Conservation (phyloP, 495 filamentous ascomycete genomes). For the Daldinia grandis region DNA sequence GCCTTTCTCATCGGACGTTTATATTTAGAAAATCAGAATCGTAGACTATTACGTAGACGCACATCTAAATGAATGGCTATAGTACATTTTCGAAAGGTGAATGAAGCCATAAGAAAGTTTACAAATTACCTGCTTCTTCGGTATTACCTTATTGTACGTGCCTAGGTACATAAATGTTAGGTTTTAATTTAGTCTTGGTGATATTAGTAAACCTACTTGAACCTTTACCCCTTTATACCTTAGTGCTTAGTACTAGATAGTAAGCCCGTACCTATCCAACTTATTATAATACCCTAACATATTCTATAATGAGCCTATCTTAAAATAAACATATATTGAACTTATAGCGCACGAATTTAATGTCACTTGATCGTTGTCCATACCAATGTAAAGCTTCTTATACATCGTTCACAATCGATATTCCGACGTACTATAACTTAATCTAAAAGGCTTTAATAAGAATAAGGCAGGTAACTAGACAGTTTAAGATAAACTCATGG, state of each 20-base stretch:
- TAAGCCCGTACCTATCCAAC: background rate
- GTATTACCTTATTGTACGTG: background rate
- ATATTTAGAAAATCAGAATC: too few relatives aligned
- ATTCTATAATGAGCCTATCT: background rate
- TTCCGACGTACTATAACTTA: background rate
- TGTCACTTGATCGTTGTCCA: background rate
- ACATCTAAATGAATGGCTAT: too few relatives aligned
- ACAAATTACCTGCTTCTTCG: too few relatives aligned
- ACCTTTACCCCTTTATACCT: background rate
- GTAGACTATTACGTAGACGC: too few relatives aligned
- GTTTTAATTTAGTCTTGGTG: background rate
- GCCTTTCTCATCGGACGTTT: too few relatives aligned
- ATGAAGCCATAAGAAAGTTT: too few relatives aligned
- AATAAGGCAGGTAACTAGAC: background rate
- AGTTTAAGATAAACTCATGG: background rate
- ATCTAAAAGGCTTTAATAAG: background rate
- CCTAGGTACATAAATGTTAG: background rate
- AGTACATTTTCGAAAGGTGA: too few relatives aligned
- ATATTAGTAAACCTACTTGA: background rate
- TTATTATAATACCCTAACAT: background rate
- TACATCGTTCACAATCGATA: background rate
- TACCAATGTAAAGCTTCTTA: background rate
- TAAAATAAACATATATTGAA: background rate
- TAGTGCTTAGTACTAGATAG: background rate
- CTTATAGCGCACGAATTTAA: background rate